Base-by-base conservation (phyloP, 2,329 filamentous ascomycete genomes). In the Colletotrichum aenigma region DNA sequence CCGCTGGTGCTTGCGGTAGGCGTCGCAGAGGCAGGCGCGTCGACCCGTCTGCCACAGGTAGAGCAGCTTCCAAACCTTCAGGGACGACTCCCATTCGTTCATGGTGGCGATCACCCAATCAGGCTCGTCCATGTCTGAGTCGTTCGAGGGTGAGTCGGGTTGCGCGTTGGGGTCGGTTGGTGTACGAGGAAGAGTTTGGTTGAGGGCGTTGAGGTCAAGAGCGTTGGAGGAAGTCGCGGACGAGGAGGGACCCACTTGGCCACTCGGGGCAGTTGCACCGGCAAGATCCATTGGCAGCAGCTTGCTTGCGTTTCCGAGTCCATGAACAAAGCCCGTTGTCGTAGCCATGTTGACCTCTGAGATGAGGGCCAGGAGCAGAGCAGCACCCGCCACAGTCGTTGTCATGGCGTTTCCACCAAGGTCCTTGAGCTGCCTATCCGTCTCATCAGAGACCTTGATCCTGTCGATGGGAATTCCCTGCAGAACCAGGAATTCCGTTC, bases 401-500 rank as follows among this genome's bases (percentile, higher is more conserved):
- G 90, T 92, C 94, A 96, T 96, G 0, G 94, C 94, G 81, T 97
- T 96, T 0, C 94, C 94, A 3, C 93, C 94, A 3, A 96, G 85
- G 77, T 95, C 91, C 77, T 93, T 91, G 4, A 95, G 85, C 21
- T 96, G 86, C 2, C 84, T 82, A 62, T 92, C 87, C 0, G 88
- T 89, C 79, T 96, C 92, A 10, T 89, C 88, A 0, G 90, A 92
- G n/a, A 95, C 87, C 1, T 91, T 85, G 13, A 96, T 85, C 65
- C 89, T 88, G 70, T 92, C 84, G 2, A 93, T 81, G 0, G 93
- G 93, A 65, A 96, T 86, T 2, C 94, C 94, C 84, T 96, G 94
- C 7, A 96, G 82, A 7, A 86, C 82, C 3, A 96, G 84, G 3
- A 90, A 85, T 81, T 96, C 93, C 7, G 89, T 86, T 0, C 94